Evolutionary conservation across 345 rosid species (phyloP).

Genomic region (Zanthoxylum bungeanum): DNA sequence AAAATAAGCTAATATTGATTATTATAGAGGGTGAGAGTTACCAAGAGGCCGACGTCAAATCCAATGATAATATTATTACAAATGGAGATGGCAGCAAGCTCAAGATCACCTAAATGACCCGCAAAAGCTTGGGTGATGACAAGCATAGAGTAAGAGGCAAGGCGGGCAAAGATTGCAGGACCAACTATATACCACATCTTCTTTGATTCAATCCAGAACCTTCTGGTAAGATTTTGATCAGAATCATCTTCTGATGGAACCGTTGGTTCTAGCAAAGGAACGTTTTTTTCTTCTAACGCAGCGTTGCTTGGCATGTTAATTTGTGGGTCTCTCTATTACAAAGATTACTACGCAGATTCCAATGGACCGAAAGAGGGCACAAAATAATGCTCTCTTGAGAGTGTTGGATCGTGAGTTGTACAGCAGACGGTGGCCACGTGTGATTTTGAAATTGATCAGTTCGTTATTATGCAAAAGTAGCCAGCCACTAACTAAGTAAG

Average conservation of each 20-base stretch:
- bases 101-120: conserved; percentile 88
- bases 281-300: conserved; percentile 28
- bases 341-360: background rate
- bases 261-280: conserved; percentile 20
- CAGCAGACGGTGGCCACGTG: no score
- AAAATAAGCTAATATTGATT: background rate
- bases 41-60: conserved; percentile 85
- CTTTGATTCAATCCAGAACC: conserved; percentile 69
- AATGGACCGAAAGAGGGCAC: background rate
- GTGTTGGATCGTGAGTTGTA: background rate
- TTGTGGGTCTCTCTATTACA: background rate
- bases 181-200: conserved; percentile 89
- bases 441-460: no score
- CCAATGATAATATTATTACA: conserved; percentile 67
- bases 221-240: conserved; percentile 18
- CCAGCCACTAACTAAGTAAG: no score
- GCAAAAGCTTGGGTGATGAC: conserved; percentile 94
- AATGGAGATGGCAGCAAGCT: conserved; percentile 89
- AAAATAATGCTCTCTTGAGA: background rate
- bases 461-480: no score
- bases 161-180: conserved; percentile 75
- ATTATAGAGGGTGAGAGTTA: conserved; percentile 14
- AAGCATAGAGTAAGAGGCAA: conserved; percentile 74
- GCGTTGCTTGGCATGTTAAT: conserved; percentile 17
- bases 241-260: conserved; percentile 8